These are phyloP conservation scores for Linnemannia zychae DNA, from an alignment of 192 early-diverging fungal species.

Conservation along the genomic window DNA sequence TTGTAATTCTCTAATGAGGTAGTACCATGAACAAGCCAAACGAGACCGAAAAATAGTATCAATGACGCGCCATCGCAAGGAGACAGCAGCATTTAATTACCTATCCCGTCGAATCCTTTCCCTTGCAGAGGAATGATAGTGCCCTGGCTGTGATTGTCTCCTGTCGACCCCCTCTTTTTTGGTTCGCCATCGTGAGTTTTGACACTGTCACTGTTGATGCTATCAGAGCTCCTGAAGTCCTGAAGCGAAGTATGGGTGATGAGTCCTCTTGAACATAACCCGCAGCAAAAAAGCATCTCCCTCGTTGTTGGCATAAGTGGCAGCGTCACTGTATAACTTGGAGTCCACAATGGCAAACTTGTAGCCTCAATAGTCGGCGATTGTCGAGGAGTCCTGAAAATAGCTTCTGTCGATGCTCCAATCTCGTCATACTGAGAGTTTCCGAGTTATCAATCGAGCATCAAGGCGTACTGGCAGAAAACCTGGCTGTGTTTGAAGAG, in stretches of 20 bases:
- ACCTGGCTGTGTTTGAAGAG: background rate
- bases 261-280: background rate
- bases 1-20: conserved; percentile 37
- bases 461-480: background rate
- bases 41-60: background rate
- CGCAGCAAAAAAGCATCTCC: background rate
- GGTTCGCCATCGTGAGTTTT: background rate
- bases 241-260: background rate
- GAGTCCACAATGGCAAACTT: background rate
- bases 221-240: background rate
- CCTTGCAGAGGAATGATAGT: conserved; percentile 11
- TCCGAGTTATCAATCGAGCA: background rate
- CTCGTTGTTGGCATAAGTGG: background rate
- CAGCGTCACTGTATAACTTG: background rate
- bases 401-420: background rate
- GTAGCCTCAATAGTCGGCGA: background rate
- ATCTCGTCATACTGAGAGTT: background rate
- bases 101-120: background rate
- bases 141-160: background rate
- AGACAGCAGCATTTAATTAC: background rate
- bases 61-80: background rate
- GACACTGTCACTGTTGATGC: background rate
- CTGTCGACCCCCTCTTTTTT: background rate
- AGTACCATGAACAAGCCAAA: background rate
- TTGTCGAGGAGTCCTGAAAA: background rate